A percentile compares a stretch with the other conserved stretches of the same genome.
Conservation (phyloP, 73 alveolate species). For the Paramecium sexaurelia region DNA sequence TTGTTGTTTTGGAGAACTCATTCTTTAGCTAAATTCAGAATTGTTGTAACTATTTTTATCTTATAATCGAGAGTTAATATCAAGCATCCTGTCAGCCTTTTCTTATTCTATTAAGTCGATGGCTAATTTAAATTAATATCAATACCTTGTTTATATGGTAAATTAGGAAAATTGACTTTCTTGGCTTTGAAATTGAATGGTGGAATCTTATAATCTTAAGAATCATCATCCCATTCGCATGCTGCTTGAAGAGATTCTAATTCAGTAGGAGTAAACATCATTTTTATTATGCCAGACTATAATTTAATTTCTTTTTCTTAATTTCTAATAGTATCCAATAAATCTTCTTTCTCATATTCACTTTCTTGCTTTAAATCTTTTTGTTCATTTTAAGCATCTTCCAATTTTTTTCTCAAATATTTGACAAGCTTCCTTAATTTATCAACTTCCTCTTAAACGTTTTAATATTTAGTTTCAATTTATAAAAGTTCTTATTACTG, state of each 20-base stretch:
- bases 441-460: conserved; percentile 67
- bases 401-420: conserved; percentile 33
- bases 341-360: conserved; percentile 70
- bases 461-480: conserved; percentile 66
- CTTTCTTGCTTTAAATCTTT: conserved; percentile 62
- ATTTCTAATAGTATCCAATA: conserved; percentile 63
- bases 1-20: not conserved
- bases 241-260: conserved; percentile 53
- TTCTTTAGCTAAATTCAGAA: not conserved
- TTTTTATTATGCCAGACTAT: conserved; percentile 47
- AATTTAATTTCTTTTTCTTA: conserved; percentile 68
- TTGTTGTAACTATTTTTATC: not conserved
- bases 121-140: not conserved
- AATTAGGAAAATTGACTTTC: conserved; percentile 63
- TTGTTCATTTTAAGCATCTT: conserved; percentile 59
- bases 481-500: conserved; percentile 70
- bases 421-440: conserved; percentile 53
- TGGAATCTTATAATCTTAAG: conserved; percentile 66
- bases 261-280: conserved; percentile 65
- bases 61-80: not conserved
- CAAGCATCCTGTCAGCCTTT: not conserved
- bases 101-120: not conserved
- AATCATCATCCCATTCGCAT: conserved; percentile 69
- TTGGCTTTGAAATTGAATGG: conserved; percentile 65
- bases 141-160: conserved; percentile 65